Evolutionary conservation across 2,329 filamentous ascomycete genomes (phyloP), one percentile per base, ranked within the genome.

Genomic region (Plectosphaerella sp.): DNA sequence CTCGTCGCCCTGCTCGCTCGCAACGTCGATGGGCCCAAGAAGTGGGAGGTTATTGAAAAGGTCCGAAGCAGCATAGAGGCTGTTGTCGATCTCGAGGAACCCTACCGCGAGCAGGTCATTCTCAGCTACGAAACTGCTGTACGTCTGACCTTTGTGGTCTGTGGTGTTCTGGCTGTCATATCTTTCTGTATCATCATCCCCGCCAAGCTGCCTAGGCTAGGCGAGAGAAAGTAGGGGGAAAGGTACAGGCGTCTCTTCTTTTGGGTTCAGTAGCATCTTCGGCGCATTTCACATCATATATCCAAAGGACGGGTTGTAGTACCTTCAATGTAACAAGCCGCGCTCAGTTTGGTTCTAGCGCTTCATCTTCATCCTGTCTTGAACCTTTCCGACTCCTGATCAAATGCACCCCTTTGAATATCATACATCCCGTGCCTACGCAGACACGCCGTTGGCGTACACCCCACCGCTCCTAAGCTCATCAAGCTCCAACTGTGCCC

Each of bases 401-500:
- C 5, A 33, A 33, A 33, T 33, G 28, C 28, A 33, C 28, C 11
- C 28, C 28, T 12, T 9, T 12, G 28, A 12, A 33, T 33, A 33
- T 33, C 28, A 12, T 33, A 33, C 28, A 33, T 33, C 28, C 28
- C 28, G 11, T 33, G 28, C n/a, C 41, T 18, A 18, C 41, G 41
- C 16, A 43, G 41, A 18, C n/a, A 50, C 50, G 36, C 49, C 53
- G 16, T 67, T 64, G 41, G 41, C 10, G 18, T 43, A 43, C 15
- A 61, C 61, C 39, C 64, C 65, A 46, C 66, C 65, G 39, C 65
- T 61, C 39, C 63, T 67, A 59, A 96, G 71, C 50, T 71, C 74
- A 47, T 86, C 82, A 59, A 97, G 68, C 75, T 97, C 94, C 46
- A 91, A 89, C 70, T 82, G 90, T 54, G 84, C 82, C 57, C 73